Conservation (phyloP, 495 filamentous ascomycete genomes). For the Hypoxylon cercidicola region DNA sequence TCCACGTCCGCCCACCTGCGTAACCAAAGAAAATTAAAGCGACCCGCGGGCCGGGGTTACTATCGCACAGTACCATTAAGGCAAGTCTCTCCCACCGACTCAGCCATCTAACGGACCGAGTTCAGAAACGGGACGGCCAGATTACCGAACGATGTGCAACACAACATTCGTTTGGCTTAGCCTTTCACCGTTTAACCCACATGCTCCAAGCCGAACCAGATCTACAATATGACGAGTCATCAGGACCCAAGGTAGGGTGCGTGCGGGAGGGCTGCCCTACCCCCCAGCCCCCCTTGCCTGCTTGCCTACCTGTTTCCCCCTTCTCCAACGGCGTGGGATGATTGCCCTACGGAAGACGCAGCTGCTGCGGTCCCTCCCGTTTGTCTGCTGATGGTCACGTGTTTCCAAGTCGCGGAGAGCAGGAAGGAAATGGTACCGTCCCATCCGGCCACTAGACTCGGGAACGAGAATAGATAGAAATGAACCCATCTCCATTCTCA, state of each 20-base stretch:
- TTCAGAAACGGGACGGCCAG: neutral
- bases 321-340: conserved; percentile 14
- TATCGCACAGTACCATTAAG: neutral
- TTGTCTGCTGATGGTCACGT: conserved; percentile 32
- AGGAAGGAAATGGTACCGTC: neutral
- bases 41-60: conserved; percentile 19
- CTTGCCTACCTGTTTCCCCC: neutral
- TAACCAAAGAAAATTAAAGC: neutral
- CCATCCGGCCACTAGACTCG: neutral
- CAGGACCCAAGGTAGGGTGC: neutral
- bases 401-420: conserved; percentile 1
- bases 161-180: neutral
- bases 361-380: conserved; percentile 6
- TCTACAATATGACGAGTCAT: conserved; percentile 3
- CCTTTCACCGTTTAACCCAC: neutral
- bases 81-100: conserved; percentile 1
- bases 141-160: neutral
- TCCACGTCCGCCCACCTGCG: conserved; percentile 3
- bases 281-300: neutral
- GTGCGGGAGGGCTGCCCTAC: conserved; percentile 1
- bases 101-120: conserved; percentile 12
- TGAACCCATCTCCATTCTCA: neutral
- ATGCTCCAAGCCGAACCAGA: neutral
- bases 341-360: conserved; percentile 6
- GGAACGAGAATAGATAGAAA: neutral